Conservation (phyloP, 1,139 yeast genomes). For the Hyphopichia pseudoburtonii region DNA sequence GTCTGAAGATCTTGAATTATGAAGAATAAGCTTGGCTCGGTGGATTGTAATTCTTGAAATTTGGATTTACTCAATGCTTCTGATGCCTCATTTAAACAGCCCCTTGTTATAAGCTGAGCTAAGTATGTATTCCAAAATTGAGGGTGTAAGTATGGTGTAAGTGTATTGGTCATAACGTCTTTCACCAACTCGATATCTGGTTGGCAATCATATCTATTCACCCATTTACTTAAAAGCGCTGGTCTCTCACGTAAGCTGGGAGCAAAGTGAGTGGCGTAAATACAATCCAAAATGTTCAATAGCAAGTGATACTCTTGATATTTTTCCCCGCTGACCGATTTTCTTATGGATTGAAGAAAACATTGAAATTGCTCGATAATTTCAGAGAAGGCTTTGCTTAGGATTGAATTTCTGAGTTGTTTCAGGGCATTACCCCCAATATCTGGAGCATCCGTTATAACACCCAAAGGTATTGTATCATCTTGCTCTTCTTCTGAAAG, state of each 20-base stretch:
- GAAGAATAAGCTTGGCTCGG: conserved; percentile 29
- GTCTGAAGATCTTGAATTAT: conserved; percentile 49
- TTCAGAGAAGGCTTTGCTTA: conserved; percentile 29
- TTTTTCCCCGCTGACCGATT: conserved; percentile 16
- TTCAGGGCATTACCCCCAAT: conserved; percentile 11
- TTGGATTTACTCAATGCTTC: conserved; percentile 44
- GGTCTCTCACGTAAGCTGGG: conserved; percentile 44
- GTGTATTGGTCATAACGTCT: conserved; percentile 41
- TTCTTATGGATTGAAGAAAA: conserved; percentile 18
- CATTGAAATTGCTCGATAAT: conserved; percentile 23
- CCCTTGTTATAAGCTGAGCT: conserved; percentile 60
- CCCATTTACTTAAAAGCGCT: conserved; percentile 55
- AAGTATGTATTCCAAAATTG: conserved; percentile 64
- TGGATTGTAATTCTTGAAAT: conserved; percentile 34
- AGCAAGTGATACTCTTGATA: conserved; percentile 31
- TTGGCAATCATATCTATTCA: conserved; percentile 62
- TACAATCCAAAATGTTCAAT: conserved; percentile 54
- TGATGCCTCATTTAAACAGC: conserved; percentile 57
- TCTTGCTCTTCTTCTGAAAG: conserved; percentile 16
- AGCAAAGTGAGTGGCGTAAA: conserved; percentile 53
- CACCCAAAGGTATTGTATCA: conserved; percentile 33
- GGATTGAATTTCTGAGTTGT: conserved; percentile 11
- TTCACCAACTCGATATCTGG: conserved; percentile 53
- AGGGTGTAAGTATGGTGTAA: conserved; percentile 53
- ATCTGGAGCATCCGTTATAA: conserved; percentile 23